Percentiles rank a stretch among this genome's conserved stretches.
Evolutionary conservation across 2,329 filamentous ascomycete genomes (phyloP).

Genomic region (Neonectria sp.): DNA sequence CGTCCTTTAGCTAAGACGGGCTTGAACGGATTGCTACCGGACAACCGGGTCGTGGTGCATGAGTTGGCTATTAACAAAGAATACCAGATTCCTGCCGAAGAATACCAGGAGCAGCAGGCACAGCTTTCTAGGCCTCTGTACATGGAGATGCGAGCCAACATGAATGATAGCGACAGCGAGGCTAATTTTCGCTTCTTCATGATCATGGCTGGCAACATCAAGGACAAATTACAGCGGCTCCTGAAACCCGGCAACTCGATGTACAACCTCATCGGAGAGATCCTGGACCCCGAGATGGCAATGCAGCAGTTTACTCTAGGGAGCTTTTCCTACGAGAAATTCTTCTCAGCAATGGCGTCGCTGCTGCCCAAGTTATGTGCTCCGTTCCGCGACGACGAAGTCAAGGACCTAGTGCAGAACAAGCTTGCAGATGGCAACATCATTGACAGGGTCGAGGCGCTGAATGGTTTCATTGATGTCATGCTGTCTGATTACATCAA

Average conservation of each 20-base stretch:
- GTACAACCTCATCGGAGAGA: conserved; percentile 81
- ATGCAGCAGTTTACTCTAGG: conserved; percentile 78
- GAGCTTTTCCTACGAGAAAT: conserved; percentile 85
- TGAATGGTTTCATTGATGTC: conserved; percentile 82
- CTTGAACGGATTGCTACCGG: conserved; percentile 72
- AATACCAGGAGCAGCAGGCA: conserved; percentile 71
- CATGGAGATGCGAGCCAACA: conserved; percentile 73
- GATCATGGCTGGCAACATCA: conserved; percentile 79
- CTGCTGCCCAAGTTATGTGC: conserved; percentile 86
- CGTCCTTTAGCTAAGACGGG: conserved; percentile 55
- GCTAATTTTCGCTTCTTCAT: conserved; percentile 78
- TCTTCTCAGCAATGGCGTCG: conserved; percentile 82
- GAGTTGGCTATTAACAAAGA: conserved; percentile 86
- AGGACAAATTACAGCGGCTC: conserved; percentile 79
- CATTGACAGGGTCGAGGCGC: conserved; percentile 81
- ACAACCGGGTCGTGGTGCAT: conserved; percentile 83
- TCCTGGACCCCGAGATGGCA: conserved; percentile 81
- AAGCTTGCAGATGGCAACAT: conserved; percentile 74
- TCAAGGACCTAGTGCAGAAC: conserved; percentile 77
- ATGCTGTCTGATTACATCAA: conserved; percentile 88
- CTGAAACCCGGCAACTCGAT: conserved; percentile 80
- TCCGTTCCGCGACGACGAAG: conserved; percentile 83
- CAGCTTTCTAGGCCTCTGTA: conserved; percentile 66
- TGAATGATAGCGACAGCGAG: conserved; percentile 76
- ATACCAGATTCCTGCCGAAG: conserved; percentile 77